Evolutionary conservation across 176 grass and related monocot species (phyloP).

Genomic region (Ampelocalamus luodianensis): DNA sequence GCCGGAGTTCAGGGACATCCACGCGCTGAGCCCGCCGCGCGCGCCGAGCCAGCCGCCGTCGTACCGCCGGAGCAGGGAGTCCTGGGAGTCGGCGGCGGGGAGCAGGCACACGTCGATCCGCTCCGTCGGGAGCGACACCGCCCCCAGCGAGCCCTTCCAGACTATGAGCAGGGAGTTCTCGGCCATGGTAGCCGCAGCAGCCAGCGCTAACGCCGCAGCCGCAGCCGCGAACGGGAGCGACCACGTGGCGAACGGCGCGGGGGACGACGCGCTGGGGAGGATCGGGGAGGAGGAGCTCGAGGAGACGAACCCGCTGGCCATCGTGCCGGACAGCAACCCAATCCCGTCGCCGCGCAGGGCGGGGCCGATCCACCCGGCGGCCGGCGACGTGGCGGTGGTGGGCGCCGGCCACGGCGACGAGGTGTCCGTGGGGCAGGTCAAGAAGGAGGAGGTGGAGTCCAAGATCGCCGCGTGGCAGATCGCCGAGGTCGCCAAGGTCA

Average conservation of each 20-base stretch:
- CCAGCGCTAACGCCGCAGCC: slow-evolving; percentile 46
- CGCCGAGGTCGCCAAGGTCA: slow-evolving; percentile 90
- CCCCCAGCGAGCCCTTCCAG: slow-evolving; percentile 60
- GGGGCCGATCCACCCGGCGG: slow-evolving; percentile 4
- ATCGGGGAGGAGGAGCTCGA: slow-evolving; percentile 78
- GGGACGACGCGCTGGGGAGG: slow-evolving; percentile 42
- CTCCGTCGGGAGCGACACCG: slow-evolving; percentile 67
- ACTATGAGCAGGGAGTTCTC: slow-evolving; percentile 79
- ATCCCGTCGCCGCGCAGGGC: slow-evolving; percentile 75
- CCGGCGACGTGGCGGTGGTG: not conserved
- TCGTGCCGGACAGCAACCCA: slow-evolving; percentile 84
- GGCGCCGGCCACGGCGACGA: not conserved
- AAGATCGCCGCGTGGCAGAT: slow-evolving; percentile 98
- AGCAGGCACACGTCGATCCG: slow-evolving; percentile 69
- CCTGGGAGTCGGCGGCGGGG: slow-evolving; percentile 60
- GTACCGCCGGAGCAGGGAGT: slow-evolving; percentile 45
- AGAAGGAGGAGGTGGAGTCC: slow-evolving; percentile 89
- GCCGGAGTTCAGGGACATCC: slow-evolving; percentile 91
- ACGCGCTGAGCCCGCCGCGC: slow-evolving; percentile 60
- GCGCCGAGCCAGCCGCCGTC: slow-evolving; percentile 48
- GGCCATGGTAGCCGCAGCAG: slow-evolving; percentile 77
- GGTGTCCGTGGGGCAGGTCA: slow-evolving; percentile 76
- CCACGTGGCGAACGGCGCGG: slow-evolving; percentile 8
- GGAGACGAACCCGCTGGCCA: slow-evolving; percentile 88
- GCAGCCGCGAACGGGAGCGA: slow-evolving; percentile 13